These are phyloP conservation scores for Termitomyces sp. DNA, from an alignment of 768 basidiomycete genomes.

Conservation along the genomic window DNA sequence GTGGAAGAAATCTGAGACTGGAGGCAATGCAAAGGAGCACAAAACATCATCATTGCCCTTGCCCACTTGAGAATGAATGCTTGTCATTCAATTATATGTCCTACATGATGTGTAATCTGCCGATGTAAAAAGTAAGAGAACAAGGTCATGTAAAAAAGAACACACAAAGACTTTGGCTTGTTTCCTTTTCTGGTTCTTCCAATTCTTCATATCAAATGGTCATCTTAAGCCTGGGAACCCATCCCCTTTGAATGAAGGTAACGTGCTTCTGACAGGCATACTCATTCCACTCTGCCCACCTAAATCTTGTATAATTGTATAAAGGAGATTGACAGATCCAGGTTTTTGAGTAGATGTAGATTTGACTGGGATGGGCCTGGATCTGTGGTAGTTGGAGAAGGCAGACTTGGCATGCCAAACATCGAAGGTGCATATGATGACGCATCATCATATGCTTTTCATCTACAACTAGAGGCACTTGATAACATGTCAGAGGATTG, in stretches of 20 bases:
- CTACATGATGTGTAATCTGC: slow-evolving; percentile 80
- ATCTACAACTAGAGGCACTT: neutral
- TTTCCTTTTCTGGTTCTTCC: slow-evolving; percentile 51
- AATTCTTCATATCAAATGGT: slow-evolving; percentile 19
- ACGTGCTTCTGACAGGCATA: slow-evolving; percentile 21
- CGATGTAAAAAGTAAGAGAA: neutral
- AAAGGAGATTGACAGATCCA: slow-evolving; percentile 10
- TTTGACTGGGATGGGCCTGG: neutral
- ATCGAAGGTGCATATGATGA: slow-evolving; percentile 3
- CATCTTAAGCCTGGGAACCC: slow-evolving; percentile 13
- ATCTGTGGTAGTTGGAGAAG: slow-evolving; percentile 9
- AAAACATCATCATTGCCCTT: slow-evolving; percentile 87
- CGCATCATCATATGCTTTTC: neutral
- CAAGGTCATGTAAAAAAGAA: slow-evolving; percentile 16
- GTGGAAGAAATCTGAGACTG: slow-evolving; percentile 79
- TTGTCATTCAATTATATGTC: slow-evolving; percentile 74
- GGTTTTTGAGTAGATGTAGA: slow-evolving; percentile 17
- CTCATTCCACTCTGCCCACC: slow-evolving; percentile 15
- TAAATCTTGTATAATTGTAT: slow-evolving; percentile 14
- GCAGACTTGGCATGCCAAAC: neutral
- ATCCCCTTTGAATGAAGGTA: slow-evolving; percentile 20
- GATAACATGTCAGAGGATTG: neutral
- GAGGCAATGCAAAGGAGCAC: slow-evolving; percentile 76
- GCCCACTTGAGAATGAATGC: slow-evolving; percentile 82
- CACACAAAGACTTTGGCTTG: slow-evolving; percentile 71